These are phyloP conservation scores for Eimeria necatrix DNA, from an alignment of 169 alveolate species.

Conservation along the genomic window DNA sequence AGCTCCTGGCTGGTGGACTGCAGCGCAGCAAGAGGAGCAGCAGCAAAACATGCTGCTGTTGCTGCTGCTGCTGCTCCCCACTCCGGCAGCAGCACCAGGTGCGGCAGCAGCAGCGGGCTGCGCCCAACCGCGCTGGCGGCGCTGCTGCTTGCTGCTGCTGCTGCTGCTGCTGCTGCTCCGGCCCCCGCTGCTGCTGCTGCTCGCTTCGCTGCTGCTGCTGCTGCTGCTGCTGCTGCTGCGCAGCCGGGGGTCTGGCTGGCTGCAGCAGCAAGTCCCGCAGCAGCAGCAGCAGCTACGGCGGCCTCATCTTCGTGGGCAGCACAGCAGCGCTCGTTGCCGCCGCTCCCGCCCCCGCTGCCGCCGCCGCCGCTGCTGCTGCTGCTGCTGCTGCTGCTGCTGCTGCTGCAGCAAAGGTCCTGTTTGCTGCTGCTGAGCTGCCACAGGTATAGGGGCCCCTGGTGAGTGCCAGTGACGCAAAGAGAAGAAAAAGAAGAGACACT, in stretches of 20 bases:
- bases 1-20: conserved; percentile 75
- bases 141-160: background rate
- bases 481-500: conserved; percentile 12
- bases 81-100: conserved; percentile 46
- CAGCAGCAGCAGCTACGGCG: background rate
- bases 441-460: background rate
- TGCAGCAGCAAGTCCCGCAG: background rate
- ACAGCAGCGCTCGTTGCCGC: no score
- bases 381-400: background rate
- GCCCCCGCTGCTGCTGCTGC: background rate
- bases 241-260: no score
- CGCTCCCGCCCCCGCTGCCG: background rate
- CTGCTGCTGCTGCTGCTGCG: conserved; percentile 10
- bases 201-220: background rate
- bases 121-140: background rate
- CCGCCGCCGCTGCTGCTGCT: no score
- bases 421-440: background rate
- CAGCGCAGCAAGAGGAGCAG: conserved; percentile 46
- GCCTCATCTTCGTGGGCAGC: background rate
- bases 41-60: background rate
- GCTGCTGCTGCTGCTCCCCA: conserved; percentile 76
- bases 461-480: background rate
- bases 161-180: background rate
- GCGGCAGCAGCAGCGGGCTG: conserved; percentile 35
- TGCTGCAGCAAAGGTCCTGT: background rate